These are phyloP conservation scores for Buddleja alternifolia DNA, from an alignment of 257 asterid species.

Conservation along the genomic window DNA sequence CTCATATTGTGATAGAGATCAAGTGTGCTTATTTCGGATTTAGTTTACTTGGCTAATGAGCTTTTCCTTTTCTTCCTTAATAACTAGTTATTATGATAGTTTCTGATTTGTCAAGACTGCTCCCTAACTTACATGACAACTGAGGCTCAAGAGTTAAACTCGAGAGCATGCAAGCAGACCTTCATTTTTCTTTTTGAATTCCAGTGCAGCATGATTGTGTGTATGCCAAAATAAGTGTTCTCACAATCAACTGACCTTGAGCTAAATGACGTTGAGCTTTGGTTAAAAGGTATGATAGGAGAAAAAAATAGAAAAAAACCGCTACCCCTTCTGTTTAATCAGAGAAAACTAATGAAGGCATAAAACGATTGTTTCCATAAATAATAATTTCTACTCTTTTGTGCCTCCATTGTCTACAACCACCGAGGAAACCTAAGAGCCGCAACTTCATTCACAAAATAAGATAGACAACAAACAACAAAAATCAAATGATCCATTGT, in stretches of 20 bases:
- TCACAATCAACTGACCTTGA: constrained; percentile 11
- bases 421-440: neutral
- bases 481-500: constrained; percentile 5
- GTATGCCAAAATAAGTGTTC: neutral
- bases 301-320: neutral
- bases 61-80: constrained; percentile 10
- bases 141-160: neutral
- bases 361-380: no score
- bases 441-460: neutral
- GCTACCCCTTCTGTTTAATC: constrained; percentile 1
- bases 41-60: constrained; percentile 19
- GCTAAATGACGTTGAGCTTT: neutral
- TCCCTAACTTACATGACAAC: constrained; percentile 24
- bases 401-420: neutral
- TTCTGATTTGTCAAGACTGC: neutral
- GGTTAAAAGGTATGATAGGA: constrained; percentile 3
- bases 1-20: constrained; percentile 17
- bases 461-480: neutral
- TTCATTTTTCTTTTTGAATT: neutral
- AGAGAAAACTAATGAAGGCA: neutral
- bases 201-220: constrained; percentile 22
- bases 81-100: neutral
- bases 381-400: neutral
- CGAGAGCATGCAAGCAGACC: constrained; percentile 1
- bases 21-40: neutral